A percentile compares a stretch with the other conserved stretches of the same genome.
Evolutionary conservation across 2,329 filamentous ascomycete species (phyloP).

Genomic region (Fusarium camptoceras): DNA sequence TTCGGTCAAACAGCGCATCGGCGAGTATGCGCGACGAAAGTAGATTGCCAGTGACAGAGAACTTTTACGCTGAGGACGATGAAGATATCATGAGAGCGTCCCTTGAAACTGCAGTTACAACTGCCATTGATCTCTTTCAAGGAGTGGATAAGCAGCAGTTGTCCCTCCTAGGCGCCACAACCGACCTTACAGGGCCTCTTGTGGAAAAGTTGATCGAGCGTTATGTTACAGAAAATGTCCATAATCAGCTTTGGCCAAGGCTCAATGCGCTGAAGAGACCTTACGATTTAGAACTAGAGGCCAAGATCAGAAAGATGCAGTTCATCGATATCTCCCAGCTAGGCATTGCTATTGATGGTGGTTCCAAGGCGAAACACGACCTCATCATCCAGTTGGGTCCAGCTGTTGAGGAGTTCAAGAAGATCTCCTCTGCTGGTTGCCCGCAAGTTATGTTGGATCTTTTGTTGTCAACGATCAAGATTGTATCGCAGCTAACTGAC

Average conservation of each 20-base stretch:
- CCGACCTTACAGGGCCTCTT: constrained; percentile 89
- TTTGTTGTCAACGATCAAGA: constrained; percentile 83
- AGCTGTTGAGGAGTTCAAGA: constrained; percentile 90
- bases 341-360: constrained; percentile 86
- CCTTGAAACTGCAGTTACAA: constrained; percentile 90
- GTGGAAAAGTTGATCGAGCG: constrained; percentile 96
- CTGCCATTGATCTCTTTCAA: constrained; percentile 95
- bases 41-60: constrained; percentile 65
- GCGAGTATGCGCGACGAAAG: constrained; percentile 49
- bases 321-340: constrained; percentile 95
- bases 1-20: constrained; percentile 63
- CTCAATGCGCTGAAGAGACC: constrained; percentile 80
- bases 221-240: constrained; percentile 92
- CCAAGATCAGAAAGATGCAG: constrained; percentile 92
- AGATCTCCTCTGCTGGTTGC: constrained; percentile 79
- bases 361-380: constrained; percentile 81
- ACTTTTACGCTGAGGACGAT: constrained; percentile 86
- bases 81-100: constrained; percentile 91
- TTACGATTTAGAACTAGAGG: constrained; percentile 89
- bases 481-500: constrained; percentile 76
- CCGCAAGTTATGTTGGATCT: constrained; percentile 91
- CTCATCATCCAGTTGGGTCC: constrained; percentile 79
- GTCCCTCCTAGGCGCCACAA: constrained; percentile 90
- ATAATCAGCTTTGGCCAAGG: constrained; percentile 87
- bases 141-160: constrained; percentile 95